A percentile compares a stretch with the other conserved stretches of the same genome.
Conservation (phyloP, 2,329 filamentous ascomycete species). For the Nectriaceae sp. region DNA sequence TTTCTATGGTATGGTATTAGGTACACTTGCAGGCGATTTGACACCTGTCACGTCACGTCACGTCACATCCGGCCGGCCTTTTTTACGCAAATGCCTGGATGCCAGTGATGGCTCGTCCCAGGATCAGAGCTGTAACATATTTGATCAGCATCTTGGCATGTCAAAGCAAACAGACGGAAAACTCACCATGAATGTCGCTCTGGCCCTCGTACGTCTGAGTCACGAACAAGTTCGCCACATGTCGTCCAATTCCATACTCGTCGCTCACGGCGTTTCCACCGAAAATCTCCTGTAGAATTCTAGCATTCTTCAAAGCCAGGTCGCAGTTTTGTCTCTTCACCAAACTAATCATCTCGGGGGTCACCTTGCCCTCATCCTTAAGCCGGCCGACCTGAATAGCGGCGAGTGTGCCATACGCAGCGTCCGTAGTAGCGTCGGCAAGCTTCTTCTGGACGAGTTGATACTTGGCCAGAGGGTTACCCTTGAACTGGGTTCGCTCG, state of each 20-base stretch:
- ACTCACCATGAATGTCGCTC: slow-evolving; percentile 93
- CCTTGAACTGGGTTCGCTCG: slow-evolving; percentile 94
- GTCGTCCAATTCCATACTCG: slow-evolving; percentile 91
- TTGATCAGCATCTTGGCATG: slow-evolving; percentile 26
- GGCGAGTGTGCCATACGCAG: slow-evolving; percentile 86
- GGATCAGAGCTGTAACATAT: slow-evolving; percentile 59
- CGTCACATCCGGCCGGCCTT: not conserved
- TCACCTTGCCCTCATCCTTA: slow-evolving; percentile 85
- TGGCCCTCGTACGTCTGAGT: slow-evolving; percentile 98
- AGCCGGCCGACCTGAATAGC: slow-evolving; percentile 87
- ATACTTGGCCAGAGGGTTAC: slow-evolving; percentile 92
- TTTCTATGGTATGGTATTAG: not conserved
- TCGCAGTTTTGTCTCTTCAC: slow-evolving; percentile 99
- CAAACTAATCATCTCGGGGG: slow-evolving; percentile 96
- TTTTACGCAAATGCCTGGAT: slow-evolving; percentile 69
- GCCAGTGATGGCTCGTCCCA: slow-evolving; percentile 70
- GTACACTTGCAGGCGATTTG: not conserved
- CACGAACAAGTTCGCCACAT: slow-evolving; percentile 95
- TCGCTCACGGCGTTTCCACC: slow-evolving; percentile 98
- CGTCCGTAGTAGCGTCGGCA: slow-evolving; percentile 88
- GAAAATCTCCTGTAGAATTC: slow-evolving; percentile 89
- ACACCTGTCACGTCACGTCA: not conserved
- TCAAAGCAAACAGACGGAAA: not conserved
- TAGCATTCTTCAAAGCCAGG: slow-evolving; percentile 75
- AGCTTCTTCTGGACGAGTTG: slow-evolving; percentile 98